Conservation (phyloP, 257 asterid genomes). For the Euphrasia confusa region DNA sequence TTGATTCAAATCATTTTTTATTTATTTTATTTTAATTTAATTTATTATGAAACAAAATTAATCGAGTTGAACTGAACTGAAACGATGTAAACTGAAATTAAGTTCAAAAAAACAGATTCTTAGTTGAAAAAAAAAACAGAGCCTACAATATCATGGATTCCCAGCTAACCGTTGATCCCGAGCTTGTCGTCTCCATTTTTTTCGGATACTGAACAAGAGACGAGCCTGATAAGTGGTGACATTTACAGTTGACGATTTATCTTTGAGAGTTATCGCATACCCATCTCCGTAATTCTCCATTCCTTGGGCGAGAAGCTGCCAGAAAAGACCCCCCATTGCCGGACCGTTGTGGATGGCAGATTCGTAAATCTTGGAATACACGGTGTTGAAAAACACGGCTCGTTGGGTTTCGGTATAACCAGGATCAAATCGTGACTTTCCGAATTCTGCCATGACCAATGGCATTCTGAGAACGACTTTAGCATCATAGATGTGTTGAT, state of each 20-base stretch:
- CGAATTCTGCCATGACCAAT: constrained; percentile 65
- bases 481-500: constrained; percentile 59
- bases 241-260: constrained; percentile 56
- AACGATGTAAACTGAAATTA: no score
- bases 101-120: no score
- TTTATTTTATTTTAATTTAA: no score
- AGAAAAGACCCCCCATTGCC: constrained; percentile 81
- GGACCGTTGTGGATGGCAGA: constrained; percentile 84
- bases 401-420: constrained; percentile 54
- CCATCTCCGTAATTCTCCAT: constrained; percentile 75
- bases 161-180: no score
- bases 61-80: no score
- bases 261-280: constrained; percentile 57
- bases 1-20: no score
- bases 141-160: no score
- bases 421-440: constrained; percentile 63
- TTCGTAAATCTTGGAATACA: constrained; percentile 55
- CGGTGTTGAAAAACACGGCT: constrained; percentile 51
- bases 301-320: constrained; percentile 75
- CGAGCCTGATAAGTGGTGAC: constrained; percentile 56
- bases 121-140: no score
- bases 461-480: constrained; percentile 66
- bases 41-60: no score
- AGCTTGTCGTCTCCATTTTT: no score
- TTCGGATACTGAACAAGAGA: no score